Evolutionary conservation across 1,284 basidiomycete genomes (phyloP), one percentile per base, ranked within the genome.

Genomic region (Fomitopsis schrenkii): DNA sequence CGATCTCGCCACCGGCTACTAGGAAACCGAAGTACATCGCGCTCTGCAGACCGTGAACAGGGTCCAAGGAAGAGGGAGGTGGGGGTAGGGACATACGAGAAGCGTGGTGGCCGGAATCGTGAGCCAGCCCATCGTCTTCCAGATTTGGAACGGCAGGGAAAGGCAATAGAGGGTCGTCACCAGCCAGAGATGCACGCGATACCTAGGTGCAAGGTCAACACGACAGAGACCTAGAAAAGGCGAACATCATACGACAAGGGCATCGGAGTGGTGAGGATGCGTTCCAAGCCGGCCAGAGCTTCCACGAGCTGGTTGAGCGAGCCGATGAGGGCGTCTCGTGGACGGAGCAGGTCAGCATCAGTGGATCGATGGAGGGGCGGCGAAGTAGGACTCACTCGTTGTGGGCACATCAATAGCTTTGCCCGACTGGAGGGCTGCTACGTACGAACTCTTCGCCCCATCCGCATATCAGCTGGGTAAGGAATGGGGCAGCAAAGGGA

Each of bases 231-330:
- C 4, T 33, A 3, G 30, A 8, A 8, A 41, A 28, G 28, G 5
- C 45, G 2, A 28, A 46, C 9, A 22, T 33, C 9, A 22, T 33
- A 91, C 80, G 86, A 90, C 75, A 90, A 92, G 1, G 90, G 91
- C 53, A 93, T 91, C 0, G 90, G 90, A 0, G 89, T 92, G 0
- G 90, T 91, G 14, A 92, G 76, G 64, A 93, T 91, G 48, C 90
- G 79, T 70, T 93, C 90, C 3, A 93, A 77, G 5, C 85, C 85
- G 7, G 87, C 87, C 46, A 93, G 74, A 17, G 86, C 82, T 58
- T 92, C 88, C 3, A 85, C 83, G 46, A 93, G 80, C 64, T 81
- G 79, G 65, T 80, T 82, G 26, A 12, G 19, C 9, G 7, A 44
- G 22, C 67, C 68, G 0, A 88, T 62, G 22, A 92, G 74, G n/a